Base-by-base conservation (phyloP, 225 moss, liverwort and hornwort species). In the Rhytidiadelphus loreus region DNA sequence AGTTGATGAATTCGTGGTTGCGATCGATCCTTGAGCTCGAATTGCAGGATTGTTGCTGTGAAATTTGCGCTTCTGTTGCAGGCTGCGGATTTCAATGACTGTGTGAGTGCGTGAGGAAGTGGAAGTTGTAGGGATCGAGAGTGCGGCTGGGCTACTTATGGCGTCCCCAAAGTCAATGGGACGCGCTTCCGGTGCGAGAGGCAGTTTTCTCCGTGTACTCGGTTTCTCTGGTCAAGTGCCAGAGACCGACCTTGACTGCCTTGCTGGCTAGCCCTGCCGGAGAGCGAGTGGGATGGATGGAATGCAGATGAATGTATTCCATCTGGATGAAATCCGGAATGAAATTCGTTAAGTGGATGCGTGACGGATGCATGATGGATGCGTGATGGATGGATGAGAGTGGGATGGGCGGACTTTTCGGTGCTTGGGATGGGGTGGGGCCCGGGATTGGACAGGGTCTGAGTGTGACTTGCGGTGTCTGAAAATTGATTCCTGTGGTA, bases 151-250 rank as follows among this genome's bases (percentile, higher is more conserved):
- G 80, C 21, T 80, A 87, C 89, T 87, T 87, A 92, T 90, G 77
- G 64, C 30, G 81, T 37, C 81, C 7, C 8, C 20, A 9, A 92
- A 92, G 92, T 92, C 92, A 92, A 92, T 33, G 85, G 64, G 91
- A 92, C 92, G 92, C 92, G 92, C 58, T 92, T 82, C 87, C 64
- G 82, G 28, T 61, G 74, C n/a, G 37, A 56, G 69, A 83, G 39
- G 84, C 75, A 62, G 84, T 87, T 91, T 91, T 89, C 90, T 87
- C 46, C 90, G 82, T 63, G 77, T 48, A 92, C 92, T 92, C 92
- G 92, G 89, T 92, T 92, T 92, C 92, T 85, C 92, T 89, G 86
- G 92, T 92, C 88, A 88, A 87, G 80, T 14, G 68, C 62, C 41
- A 57, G 74, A 88, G 90, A 80, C 61, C 77, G 64, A 32, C 53